These are phyloP conservation scores for Ceratocystis variospora DNA, from an alignment of 2,329 filamentous ascomycete species.

Conservation along the genomic window DNA sequence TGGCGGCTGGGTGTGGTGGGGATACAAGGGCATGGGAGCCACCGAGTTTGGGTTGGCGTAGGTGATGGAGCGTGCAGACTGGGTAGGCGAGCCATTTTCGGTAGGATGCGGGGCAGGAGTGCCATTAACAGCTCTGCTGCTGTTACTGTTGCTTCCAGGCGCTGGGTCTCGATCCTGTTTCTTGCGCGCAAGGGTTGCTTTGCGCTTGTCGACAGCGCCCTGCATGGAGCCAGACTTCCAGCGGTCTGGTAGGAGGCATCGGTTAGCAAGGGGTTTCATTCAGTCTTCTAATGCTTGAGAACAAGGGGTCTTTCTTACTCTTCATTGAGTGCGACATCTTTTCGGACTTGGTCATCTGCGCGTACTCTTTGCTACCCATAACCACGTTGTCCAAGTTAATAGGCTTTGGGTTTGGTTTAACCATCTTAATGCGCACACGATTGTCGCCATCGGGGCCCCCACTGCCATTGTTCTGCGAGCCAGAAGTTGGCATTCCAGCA, in stretches of 20 bases:
- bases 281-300: neutral
- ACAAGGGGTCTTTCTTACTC: constrained; percentile 31
- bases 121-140: neutral
- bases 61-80: neutral
- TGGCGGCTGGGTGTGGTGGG: neutral
- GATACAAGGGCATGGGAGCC: constrained; percentile 10
- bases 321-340: constrained; percentile 55
- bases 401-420: constrained; percentile 17
- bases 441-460: neutral
- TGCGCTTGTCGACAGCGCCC: constrained; percentile 45
- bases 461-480: neutral
- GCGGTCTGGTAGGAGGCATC: constrained; percentile 31
- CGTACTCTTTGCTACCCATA: constrained; percentile 37
- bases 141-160: neutral
- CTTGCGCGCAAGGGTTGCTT: constrained; percentile 46
- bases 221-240: constrained; percentile 50
- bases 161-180: constrained; percentile 36
- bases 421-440: constrained; percentile 18
- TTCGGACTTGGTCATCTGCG: constrained; percentile 49
- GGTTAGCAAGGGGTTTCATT: constrained; percentile 22
- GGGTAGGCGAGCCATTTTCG: neutral
- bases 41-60: neutral
- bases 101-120: neutral
- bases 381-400: constrained; percentile 18
- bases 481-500: neutral